Evolutionary conservation across 2,329 filamentous ascomycete species (phyloP), one percentile per base, ranked within the genome.

Genomic region (Salinomyces thailandicus): DNA sequence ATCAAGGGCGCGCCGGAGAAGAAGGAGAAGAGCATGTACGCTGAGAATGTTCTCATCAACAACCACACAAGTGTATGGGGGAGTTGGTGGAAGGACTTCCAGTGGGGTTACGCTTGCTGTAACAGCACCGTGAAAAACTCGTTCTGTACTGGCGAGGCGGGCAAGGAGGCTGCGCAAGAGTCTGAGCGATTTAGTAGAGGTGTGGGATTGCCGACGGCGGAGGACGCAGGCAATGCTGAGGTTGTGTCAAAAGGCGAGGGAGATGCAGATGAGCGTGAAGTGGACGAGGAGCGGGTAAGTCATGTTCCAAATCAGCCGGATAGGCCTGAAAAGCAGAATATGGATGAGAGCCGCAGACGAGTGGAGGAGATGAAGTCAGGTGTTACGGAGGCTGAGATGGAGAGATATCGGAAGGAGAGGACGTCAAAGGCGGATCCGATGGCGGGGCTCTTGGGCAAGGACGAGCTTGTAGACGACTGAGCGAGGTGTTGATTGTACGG

Each of bases 31-130:
- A 93, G 85, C 27, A 96, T 95, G 58, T 98, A 98, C 54, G 63
- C 79, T 4, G 91, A 98, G 55, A 85, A 98, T 52, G 71, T 95
- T 1, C 66, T 82, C 36, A 73, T 81, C 58, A 89, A 93, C 66
- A 98, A 98, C 54, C 91, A 98, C 62, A 85, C 77, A 3, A 80
- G 81, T 0, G 80, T 94, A 3, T 98, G 86, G 84, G 91, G 91
- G 33, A 94, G 86, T 53, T 98, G 91, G 91, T 98, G 91, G 91
- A 75, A 78, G 36, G 79, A 85, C 54, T 96, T 95, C 64, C 75
- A 81, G 61, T 98, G 91, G 91, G 91, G 91, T 1, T 98, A 94
- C 61, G 75, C 83, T 15, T 98, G 91, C 61, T 98, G 91, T 66
- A 86, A 93, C 58, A 94, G 86, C 0, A 80, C 78, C 15, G 75